A percentile compares a stretch with the other conserved stretches of the same genome.
Conservation (phyloP, 2,329 filamentous ascomycete genomes). For the Trichoderma cornu-damae region DNA sequence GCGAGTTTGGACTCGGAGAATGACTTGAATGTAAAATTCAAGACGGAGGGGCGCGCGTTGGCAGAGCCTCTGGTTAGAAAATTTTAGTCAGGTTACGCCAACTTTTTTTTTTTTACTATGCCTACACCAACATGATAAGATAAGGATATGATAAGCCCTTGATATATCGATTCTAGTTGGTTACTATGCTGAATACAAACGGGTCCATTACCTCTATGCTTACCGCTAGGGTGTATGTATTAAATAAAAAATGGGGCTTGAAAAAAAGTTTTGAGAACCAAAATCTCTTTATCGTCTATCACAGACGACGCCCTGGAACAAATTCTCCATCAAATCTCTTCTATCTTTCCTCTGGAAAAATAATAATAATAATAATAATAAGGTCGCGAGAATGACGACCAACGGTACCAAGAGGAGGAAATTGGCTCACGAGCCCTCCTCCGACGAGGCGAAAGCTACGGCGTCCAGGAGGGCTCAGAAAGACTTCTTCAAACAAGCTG, state of each 20-base stretch:
- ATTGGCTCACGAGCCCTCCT: conserved; percentile 48
- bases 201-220: neutral
- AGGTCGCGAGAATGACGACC: conserved; percentile 39
- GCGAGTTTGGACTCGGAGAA: conserved; percentile 1
- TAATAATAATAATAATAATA: too few relatives aligned
- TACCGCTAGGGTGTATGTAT: conserved; percentile 20
- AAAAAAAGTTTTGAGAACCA: conserved; percentile 16
- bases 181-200: rapidly evolving
- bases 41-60: neutral
- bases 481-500: conserved; percentile 66
- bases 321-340: neutral
- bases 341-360: neutral
- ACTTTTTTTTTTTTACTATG: conserved; percentile 12
- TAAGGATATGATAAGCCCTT: neutral
- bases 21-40: conserved; percentile 12
- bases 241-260: conserved; percentile 25
- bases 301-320: conserved; percentile 1
- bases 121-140: neutral
- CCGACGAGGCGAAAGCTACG: conserved; percentile 39
- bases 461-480: conserved; percentile 45
- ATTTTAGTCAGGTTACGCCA: conserved; percentile 38
- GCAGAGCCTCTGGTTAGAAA: conserved; percentile 23
- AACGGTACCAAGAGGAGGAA: conserved; percentile 54
- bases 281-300: neutral
- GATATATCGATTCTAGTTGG: rapidly evolving